Evolutionary conservation across 495 filamentous ascomycete genomes (phyloP).

Genomic region (Cenococcum geophilum): DNA sequence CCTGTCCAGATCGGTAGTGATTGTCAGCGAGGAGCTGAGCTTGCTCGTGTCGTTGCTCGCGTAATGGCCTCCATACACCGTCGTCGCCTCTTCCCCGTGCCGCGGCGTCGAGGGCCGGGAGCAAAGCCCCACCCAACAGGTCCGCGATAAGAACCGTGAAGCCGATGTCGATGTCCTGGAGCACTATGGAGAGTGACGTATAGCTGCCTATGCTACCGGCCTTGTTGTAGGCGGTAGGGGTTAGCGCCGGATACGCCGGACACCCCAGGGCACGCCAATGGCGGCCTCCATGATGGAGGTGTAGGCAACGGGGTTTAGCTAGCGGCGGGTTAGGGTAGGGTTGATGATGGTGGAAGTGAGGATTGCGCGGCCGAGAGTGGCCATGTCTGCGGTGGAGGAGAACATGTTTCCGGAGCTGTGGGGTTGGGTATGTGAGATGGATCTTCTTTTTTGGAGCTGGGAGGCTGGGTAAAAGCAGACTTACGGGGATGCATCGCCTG

Average conservation of each 20-base stretch:
- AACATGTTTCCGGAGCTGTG: constrained; percentile 26
- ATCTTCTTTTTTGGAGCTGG: not conserved
- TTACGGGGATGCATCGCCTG: constrained; percentile 23
- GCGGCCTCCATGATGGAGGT: constrained; percentile 11
- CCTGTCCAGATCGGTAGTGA: constrained; percentile 35
- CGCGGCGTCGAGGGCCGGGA: constrained; percentile 9
- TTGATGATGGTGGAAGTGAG: constrained; percentile 19
- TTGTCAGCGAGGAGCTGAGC: constrained; percentile 26
- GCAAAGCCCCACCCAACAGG: constrained; percentile 4
- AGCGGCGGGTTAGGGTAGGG: constrained; percentile 19
- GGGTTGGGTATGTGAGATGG: not conserved
- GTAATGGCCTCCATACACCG: constrained; percentile 9
- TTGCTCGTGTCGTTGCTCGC: not conserved
- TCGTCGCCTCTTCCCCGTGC: constrained; percentile 14
- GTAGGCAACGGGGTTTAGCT: constrained; percentile 31
- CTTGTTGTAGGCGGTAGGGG: constrained; percentile 13
- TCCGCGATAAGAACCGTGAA: constrained; percentile 19
- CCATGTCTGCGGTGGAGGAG: constrained; percentile 21
- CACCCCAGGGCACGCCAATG: constrained; percentile 23
- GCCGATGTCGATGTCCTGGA: constrained; percentile 16
- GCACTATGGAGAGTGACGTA: constrained; percentile 5
- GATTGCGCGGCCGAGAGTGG: constrained; percentile 28
- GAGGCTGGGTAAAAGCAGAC: not conserved
- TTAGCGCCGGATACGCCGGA: constrained; percentile 12
- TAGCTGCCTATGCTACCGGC: constrained; percentile 12